Evolutionary conservation across 495 filamentous ascomycete species (phyloP).

Genomic region (Penicillium pancosmium): DNA sequence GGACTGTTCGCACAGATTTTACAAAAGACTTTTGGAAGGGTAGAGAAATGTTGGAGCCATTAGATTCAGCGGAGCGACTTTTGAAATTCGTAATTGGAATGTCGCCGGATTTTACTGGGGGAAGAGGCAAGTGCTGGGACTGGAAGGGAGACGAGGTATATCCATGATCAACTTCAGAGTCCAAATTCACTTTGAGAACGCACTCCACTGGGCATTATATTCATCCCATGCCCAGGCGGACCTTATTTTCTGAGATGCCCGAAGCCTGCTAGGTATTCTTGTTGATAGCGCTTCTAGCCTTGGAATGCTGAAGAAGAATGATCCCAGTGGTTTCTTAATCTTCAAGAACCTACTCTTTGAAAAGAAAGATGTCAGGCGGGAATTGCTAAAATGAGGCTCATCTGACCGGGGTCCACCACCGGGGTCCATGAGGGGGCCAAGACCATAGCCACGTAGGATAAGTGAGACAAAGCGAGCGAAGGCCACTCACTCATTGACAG

Average conservation of each 20-base stretch:
- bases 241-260: too few species aligned
- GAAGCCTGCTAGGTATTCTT: too few species aligned
- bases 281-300: too few species aligned
- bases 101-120: slow-evolving; percentile 34
- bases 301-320: too few species aligned
- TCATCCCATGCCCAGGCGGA: too few species aligned
- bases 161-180: slow-evolving; percentile 53
- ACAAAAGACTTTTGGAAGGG: slow-evolving; percentile 71
- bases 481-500: neutral
- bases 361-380: too few species aligned
- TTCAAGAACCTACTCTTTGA: too few species aligned
- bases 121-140: slow-evolving; percentile 74
- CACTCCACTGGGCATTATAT: too few species aligned
- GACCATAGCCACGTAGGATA: neutral
- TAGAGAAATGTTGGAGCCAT: slow-evolving; percentile 60
- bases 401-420: neutral
- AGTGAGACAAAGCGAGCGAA: neutral
- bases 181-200: neutral
- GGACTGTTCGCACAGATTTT: slow-evolving; percentile 77
- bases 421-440: neutral
- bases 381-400: neutral
- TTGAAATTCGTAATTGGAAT: slow-evolving; percentile 54
- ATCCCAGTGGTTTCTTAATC: too few species aligned
- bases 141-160: slow-evolving; percentile 72
- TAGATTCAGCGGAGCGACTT: slow-evolving; percentile 63